Percentiles rank a stretch among this genome's conserved stretches.
Evolutionary conservation across 805 yeast genomes (phyloP).

Genomic region (Pichia eremophila): DNA sequence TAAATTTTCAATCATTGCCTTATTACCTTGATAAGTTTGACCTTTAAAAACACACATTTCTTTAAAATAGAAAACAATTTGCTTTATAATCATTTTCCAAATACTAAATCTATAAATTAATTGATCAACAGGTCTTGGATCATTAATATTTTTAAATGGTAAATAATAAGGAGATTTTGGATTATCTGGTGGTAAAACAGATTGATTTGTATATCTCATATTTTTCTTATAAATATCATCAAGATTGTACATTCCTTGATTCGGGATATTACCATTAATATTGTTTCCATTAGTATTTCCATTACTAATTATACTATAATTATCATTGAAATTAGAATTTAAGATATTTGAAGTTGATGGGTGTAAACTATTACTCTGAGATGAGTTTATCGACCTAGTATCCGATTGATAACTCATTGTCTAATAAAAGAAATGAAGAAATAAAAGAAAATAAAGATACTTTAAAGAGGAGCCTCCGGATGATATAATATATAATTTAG

Average conservation of each 20-base stretch:
- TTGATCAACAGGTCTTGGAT: conserved; percentile 37
- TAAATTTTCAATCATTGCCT: conserved; percentile 40
- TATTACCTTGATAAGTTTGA: conserved; percentile 35
- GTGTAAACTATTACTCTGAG: too few species aligned
- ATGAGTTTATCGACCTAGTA: too few species aligned
- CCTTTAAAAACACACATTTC: conserved; percentile 44
- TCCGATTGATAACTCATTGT: too few species aligned
- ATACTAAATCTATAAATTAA: conserved; percentile 45
- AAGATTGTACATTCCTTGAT: conserved; percentile 2
- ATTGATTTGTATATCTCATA: conserved; percentile 13
- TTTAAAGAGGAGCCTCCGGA: too few species aligned
- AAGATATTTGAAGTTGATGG: not conserved
- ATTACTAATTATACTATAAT: not conserved
- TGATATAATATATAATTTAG: too few species aligned
- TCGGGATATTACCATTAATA: too few species aligned
- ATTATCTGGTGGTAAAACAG: conserved; percentile 24
- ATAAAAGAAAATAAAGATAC: too few species aligned
- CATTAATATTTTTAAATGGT: conserved; percentile 22
- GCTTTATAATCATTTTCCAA: conserved; percentile 48
- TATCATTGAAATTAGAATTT: not conserved
- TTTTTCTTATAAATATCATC: conserved; percentile 9
- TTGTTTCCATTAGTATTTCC: not conserved
- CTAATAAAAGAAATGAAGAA: too few species aligned
- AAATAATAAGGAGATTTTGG: conserved; percentile 28
- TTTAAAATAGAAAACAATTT: conserved; percentile 40